Conservation (phyloP, 2,329 filamentous ascomycete genomes). For the Hypomyces rosellus region DNA sequence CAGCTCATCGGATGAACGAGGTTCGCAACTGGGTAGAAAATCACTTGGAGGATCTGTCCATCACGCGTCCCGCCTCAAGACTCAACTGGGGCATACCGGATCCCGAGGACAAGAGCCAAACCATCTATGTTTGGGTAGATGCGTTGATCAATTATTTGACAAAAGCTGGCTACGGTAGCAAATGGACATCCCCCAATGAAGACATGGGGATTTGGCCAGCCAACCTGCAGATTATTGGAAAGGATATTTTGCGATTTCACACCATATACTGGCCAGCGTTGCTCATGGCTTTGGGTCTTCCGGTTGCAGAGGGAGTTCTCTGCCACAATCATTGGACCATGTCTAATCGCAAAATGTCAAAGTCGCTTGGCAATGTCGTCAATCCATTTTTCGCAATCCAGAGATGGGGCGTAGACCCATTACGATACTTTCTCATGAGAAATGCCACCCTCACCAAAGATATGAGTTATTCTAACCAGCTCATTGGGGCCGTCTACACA, state of each 20-base stretch:
- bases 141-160: constrained; percentile 92
- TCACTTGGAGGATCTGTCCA: constrained; percentile 78
- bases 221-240: constrained; percentile 87
- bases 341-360: constrained; percentile 89
- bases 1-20: constrained; percentile 65
- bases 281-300: constrained; percentile 78
- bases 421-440: constrained; percentile 83
- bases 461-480: constrained; percentile 75
- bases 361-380: constrained; percentile 89
- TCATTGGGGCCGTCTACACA: constrained; percentile 70
- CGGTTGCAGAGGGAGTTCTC: constrained; percentile 70
- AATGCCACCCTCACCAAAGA: constrained; percentile 74
- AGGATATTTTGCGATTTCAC: constrained; percentile 95
- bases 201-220: constrained; percentile 72
- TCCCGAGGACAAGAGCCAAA: constrained; percentile 76
- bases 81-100: constrained; percentile 85
- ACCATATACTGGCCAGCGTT: constrained; percentile 98
- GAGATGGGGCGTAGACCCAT: constrained; percentile 76
- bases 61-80: constrained; percentile 74
- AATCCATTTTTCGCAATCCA: constrained; percentile 90
- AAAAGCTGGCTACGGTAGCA: constrained; percentile 63
- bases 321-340: constrained; percentile 96
- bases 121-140: constrained; percentile 97
- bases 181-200: constrained; percentile 60
- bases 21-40: constrained; percentile 70